Evolutionary conservation across 2,329 filamentous ascomycete genomes (phyloP).

Genomic region (Biscogniauxia mediterranea): DNA sequence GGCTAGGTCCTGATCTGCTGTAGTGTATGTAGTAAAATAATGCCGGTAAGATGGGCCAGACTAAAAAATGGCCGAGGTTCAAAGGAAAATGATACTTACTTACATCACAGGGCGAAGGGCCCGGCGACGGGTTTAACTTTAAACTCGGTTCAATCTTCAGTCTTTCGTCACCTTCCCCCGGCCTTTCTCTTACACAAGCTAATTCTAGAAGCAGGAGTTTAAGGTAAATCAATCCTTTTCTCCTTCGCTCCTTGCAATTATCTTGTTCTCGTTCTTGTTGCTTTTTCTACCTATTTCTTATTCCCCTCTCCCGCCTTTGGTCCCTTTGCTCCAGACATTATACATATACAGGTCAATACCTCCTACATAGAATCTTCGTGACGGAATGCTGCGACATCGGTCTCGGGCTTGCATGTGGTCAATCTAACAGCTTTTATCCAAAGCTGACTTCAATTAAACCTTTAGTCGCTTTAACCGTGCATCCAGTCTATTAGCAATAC

Average conservation of each 20-base stretch:
- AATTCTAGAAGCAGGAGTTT: background rate
- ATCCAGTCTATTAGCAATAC: background rate
- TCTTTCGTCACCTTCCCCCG: background rate
- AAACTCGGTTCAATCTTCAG: constrained; percentile 17
- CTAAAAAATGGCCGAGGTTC: constrained; percentile 31
- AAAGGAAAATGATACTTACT: constrained; percentile 8
- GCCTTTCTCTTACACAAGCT: constrained; percentile 14
- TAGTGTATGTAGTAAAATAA: constrained; percentile 1
- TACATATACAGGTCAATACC: too few relatives aligned
- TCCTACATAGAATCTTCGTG: background rate
- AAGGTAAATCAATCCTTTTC: background rate
- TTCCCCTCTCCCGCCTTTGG: too few relatives aligned
- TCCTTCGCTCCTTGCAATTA: background rate
- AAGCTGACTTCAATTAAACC: constrained; percentile 2
- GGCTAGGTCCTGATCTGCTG: too few relatives aligned
- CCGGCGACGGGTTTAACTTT: constrained; percentile 15
- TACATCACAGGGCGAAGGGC: background rate
- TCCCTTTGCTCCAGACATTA: too few relatives aligned
- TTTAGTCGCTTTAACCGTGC: constrained; percentile 2
- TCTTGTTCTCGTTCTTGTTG: background rate
- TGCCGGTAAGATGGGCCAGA: constrained; percentile 21
- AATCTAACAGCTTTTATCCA: constrained; percentile 26
- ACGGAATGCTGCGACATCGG: constrained; percentile 16
- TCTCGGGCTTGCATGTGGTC: constrained; percentile 10
- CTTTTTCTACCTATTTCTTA: too few relatives aligned